A percentile compares a stretch with the other conserved stretches of the same genome.
phyloP scores from a whole-genome alignment of 2,329 filamentous ascomycete species.

The Exserohilum turcica region DNA sequence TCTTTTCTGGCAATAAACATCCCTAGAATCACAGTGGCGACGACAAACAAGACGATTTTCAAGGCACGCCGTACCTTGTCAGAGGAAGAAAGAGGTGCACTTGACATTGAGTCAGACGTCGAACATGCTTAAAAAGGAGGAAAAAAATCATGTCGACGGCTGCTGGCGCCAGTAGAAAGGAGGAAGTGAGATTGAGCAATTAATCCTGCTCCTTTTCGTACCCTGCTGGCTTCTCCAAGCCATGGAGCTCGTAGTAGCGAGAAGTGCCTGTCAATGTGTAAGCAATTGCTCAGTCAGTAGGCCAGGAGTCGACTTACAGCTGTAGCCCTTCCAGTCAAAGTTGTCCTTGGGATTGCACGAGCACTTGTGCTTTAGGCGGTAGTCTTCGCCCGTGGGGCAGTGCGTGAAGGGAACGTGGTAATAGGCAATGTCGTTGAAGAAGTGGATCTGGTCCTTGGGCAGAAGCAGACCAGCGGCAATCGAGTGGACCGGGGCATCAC shows the following conservation, averaged over 20 bases:
- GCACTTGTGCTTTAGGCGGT: conserved; percentile 82
- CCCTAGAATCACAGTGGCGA: conserved; percentile 25
- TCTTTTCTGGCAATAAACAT: conserved; percentile 18
- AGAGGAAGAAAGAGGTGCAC: conserved; percentile 33
- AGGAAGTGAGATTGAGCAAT: conserved; percentile 23
- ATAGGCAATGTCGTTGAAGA: conserved; percentile 99
- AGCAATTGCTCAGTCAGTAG: neutral
- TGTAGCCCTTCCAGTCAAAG: conserved; percentile 99
- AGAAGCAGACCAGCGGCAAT: conserved; percentile 88
- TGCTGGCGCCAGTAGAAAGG: conserved; percentile 4
- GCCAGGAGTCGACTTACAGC: conserved; percentile 67
- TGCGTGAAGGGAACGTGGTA: conserved; percentile 98
- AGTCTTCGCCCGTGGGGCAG: conserved; percentile 89
- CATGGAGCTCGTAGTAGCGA: conserved; percentile 82
- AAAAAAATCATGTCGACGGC: conserved; percentile 4
- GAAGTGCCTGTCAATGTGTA: conserved; percentile 73
- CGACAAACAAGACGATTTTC: conserved; percentile 24
- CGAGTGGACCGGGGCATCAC: conserved; percentile 97
- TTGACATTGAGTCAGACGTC: conserved; percentile 35
- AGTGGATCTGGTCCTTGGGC: conserved; percentile 92
- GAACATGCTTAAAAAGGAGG: conserved; percentile 14
- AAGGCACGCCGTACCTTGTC: conserved; percentile 33
- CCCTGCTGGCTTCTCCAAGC: conserved; percentile 80
- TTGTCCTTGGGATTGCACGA: conserved; percentile 95
- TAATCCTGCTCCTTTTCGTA: conserved; percentile 70